Conservation (phyloP, 2,329 filamentous ascomycete species). For the Talaromyces marneffei region DNA sequence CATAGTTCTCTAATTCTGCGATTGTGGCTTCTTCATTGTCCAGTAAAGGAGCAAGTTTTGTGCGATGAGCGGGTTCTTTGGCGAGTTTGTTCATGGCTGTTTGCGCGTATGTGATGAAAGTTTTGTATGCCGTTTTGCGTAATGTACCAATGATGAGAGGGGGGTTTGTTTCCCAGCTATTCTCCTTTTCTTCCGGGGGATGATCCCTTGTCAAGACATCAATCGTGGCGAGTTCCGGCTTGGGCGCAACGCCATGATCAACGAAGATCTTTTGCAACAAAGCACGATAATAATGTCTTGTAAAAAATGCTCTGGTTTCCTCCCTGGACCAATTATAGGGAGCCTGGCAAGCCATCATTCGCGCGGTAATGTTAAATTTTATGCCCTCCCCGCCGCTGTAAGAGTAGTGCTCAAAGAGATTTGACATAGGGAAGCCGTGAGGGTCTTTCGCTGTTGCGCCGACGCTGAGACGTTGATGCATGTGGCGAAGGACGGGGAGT, state of each 20-base stretch:
- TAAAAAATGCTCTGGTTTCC: constrained; percentile 85
- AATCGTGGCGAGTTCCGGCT: constrained; percentile 36
- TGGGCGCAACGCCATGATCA: constrained; percentile 69
- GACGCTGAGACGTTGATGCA: constrained; percentile 60
- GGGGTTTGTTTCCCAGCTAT: constrained; percentile 47
- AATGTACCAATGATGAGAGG: constrained; percentile 84
- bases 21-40: constrained; percentile 57
- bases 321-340: constrained; percentile 80
- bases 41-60: constrained; percentile 62
- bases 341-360: constrained; percentile 97
- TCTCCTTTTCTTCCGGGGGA: constrained; percentile 2
- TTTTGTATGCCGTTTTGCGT: constrained; percentile 69
- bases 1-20: constrained; percentile 68
- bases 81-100: constrained; percentile 72
- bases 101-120: constrained; percentile 69
- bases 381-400: constrained; percentile 58
- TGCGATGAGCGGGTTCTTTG: constrained; percentile 54
- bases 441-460: constrained; percentile 73
- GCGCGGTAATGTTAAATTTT: constrained; percentile 86
- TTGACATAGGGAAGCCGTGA: constrained; percentile 90
- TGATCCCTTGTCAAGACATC: constrained; percentile 18
- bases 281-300: constrained; percentile 85
- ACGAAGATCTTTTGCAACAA: constrained; percentile 88
- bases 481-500: constrained; percentile 68
- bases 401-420: constrained; percentile 54